Conservation (phyloP, 1,284 basidiomycete species). For the Xerocomus amazonicus region DNA sequence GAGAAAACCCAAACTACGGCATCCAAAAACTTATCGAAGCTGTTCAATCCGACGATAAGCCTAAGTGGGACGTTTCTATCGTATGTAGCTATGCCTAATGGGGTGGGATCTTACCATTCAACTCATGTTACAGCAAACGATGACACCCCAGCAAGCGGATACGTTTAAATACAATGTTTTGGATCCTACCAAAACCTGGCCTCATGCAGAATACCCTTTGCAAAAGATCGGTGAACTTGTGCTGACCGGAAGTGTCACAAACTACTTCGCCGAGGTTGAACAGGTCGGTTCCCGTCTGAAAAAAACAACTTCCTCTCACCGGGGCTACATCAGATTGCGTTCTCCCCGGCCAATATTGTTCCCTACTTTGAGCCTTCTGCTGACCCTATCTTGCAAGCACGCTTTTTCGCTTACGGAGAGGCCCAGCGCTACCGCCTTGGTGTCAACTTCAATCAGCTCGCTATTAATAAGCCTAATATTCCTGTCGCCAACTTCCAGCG, state of each 20-base stretch:
- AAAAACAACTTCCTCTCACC: slow-evolving; percentile 14
- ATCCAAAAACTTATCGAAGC: slow-evolving; percentile 73
- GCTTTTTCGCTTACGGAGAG: slow-evolving; percentile 94
- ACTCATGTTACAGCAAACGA: slow-evolving; percentile 63
- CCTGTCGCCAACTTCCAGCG: slow-evolving; percentile 87
- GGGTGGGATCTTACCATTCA: slow-evolving; percentile 1
- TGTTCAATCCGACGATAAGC: slow-evolving; percentile 61
- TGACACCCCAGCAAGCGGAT: slow-evolving; percentile 89
- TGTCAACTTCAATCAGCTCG: slow-evolving; percentile 84
- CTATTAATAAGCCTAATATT: slow-evolving; percentile 78
- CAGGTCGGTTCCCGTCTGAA: slow-evolving; percentile 44
- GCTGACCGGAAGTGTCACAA: slow-evolving; percentile 81
- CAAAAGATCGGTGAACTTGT: slow-evolving; percentile 82
- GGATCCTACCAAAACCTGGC: slow-evolving; percentile 90
- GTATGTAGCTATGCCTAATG: slow-evolving; percentile 35
- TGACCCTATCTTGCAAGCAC: slow-evolving; percentile 91
- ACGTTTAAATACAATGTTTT: slow-evolving; percentile 83
- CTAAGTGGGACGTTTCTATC: slow-evolving; percentile 69
- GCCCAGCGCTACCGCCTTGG: slow-evolving; percentile 89
- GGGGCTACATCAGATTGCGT: slow-evolving; percentile 54
- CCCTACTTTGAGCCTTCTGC: slow-evolving; percentile 86
- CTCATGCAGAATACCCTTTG: slow-evolving; percentile 82
- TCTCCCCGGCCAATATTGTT: slow-evolving; percentile 81
- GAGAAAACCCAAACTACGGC: slow-evolving; percentile 82
- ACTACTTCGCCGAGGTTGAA: slow-evolving; percentile 86